Evolutionary conservation across 331 rosid species (phyloP).

Genomic region (Acacia pycnantha): DNA sequence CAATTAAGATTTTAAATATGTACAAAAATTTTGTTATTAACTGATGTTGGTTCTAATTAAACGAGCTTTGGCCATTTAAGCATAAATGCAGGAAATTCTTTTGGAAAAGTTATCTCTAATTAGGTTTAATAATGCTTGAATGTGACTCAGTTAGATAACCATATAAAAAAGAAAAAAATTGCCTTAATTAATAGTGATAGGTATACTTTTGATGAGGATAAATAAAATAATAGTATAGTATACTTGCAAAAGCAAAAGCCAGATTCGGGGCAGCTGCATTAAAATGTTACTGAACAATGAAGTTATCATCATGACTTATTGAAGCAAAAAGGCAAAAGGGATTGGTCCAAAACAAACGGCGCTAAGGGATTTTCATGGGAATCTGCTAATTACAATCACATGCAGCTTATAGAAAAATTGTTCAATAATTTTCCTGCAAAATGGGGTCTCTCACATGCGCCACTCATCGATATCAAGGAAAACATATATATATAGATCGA

Average conservation of each 20-base stretch:
- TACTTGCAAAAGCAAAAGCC: slow-evolving; percentile 21
- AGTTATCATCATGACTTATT: slow-evolving; percentile 3
- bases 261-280: slow-evolving; percentile 13
- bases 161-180: background rate
- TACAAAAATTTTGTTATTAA: too few species aligned
- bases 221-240: background rate
- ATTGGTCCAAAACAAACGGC: background rate
- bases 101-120: too few species aligned
- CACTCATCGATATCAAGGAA: background rate
- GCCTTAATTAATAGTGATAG: background rate
- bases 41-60: too few species aligned
- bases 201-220: background rate
- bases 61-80: too few species aligned
- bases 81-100: too few species aligned
- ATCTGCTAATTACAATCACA: slow-evolving; percentile 23
- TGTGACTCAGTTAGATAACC: too few species aligned
- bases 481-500: background rate
- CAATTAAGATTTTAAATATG: background rate
- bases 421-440: slow-evolving; percentile 10
- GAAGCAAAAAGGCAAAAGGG: background rate
- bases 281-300: slow-evolving; percentile 20
- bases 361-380: slow-evolving; percentile 6
- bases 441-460: slow-evolving; percentile 20
- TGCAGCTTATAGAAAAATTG: background rate
- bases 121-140: too few species aligned